Evolutionary conservation across 441 rosid species (phyloP), one percentile per base, ranked within the genome.

Genomic region (Geranium incanum): DNA sequence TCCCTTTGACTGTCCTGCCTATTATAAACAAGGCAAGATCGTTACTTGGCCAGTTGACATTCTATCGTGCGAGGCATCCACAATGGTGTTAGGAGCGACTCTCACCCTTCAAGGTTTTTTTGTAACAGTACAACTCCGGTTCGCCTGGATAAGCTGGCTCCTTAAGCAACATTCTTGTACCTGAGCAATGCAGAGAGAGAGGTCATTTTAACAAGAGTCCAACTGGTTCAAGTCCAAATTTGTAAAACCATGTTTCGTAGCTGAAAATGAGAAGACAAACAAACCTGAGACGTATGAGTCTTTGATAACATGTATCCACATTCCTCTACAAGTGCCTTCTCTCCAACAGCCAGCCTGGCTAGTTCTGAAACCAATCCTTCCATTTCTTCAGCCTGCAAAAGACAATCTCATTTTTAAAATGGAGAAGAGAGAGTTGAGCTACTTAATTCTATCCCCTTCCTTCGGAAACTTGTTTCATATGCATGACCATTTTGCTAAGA

Each of bases 81-180:
- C 15, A n/a, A 50, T 50, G 8, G 43, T 0, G 8, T 7, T 7
- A 39, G 15, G 4, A 11, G 13, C 6, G 62, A 21, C 62, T 5
- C 23, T 57, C 63, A 57, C 15, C 60, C 18, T 52, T 15, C 15
- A 52, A 52, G 6, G 19, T 21, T 8, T 16, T 55, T 57, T 15
- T 18, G 0, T 3, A 55, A 28, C 33, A 28, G 33, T 68, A 65
- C 55, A 64, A 4, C 68, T 45, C 57, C 64, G 74, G 7, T 75
- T 78, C 39, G 79, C 67, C 57, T 89, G 92, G 71, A 89, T 79
- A 36, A 85, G 77, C 72, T 87, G 87, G 45, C 81, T 75, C 55
- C 80, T 80, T 71, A 87, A 79, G 83, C 86, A 82, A 76, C 89
- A 84, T 62, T 86, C 92, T 78, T 83, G 85, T 45, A 81, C 87